Conservation (phyloP, 441 rosid genomes). For the Populus hybrid region DNA sequence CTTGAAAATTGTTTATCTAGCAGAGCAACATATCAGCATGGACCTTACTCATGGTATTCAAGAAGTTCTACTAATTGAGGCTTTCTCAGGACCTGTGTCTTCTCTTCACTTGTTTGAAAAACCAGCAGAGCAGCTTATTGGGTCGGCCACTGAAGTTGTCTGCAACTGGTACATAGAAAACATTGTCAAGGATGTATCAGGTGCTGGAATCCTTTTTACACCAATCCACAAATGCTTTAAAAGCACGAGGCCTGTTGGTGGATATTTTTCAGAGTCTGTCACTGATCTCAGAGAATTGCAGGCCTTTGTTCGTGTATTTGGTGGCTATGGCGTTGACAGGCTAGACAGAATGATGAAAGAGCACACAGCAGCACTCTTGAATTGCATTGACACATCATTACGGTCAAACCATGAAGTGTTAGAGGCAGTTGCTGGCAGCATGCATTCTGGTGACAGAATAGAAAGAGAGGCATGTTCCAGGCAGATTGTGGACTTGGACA, state of each 20-base stretch:
- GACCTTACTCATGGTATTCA: slow-evolving; percentile 94
- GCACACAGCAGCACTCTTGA: slow-evolving; percentile 91
- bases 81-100: slow-evolving; percentile 90
- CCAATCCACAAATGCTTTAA: slow-evolving; percentile 92
- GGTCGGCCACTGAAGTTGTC: slow-evolving; percentile 86
- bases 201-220: slow-evolving; percentile 93
- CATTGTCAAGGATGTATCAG: slow-evolving; percentile 90
- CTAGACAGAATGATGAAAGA: slow-evolving; percentile 96
- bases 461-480: slow-evolving; percentile 75
- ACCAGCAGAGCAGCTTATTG: slow-evolving; percentile 68
- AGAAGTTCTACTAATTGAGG: slow-evolving; percentile 85
- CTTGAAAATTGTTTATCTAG: slow-evolving; percentile 85
- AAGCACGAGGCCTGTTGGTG: slow-evolving; percentile 98
- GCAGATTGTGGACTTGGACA: slow-evolving; percentile 95
- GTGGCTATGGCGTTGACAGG: slow-evolving; percentile 95
- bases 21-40: slow-evolving; percentile 99
- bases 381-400: slow-evolving; percentile 92
- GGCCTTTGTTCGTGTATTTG: slow-evolving; percentile 87
- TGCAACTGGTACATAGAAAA: slow-evolving; percentile 99
- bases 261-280: slow-evolving; percentile 98
- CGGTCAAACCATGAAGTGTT: slow-evolving; percentile 84
- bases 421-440: slow-evolving; percentile 85
- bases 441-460: slow-evolving; percentile 93
- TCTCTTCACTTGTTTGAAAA: slow-evolving; percentile 78
- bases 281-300: slow-evolving; percentile 82